Percentiles rank a stretch among this genome's conserved stretches.
Evolutionary conservation across 345 rosid species (phyloP).

Genomic region (Luvunga scandens): DNA sequence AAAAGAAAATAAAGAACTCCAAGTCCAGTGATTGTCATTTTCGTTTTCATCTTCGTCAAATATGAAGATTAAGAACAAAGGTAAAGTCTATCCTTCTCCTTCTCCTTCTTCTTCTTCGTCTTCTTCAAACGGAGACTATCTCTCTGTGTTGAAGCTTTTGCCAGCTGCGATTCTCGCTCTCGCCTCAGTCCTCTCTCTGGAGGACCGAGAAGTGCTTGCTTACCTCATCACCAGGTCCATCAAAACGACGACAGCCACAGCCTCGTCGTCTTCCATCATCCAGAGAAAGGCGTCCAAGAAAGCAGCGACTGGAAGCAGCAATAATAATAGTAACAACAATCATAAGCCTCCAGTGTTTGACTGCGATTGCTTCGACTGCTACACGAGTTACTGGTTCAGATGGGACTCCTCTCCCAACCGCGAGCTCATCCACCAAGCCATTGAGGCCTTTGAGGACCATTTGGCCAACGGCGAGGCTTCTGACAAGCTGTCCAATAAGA

Average conservation of each 20-base stretch:
- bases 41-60: background rate
- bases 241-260: slow-evolving; percentile 29
- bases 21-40: background rate
- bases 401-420: slow-evolving; percentile 93
- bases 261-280: slow-evolving; percentile 16
- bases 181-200: slow-evolving; percentile 55
- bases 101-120: slow-evolving; percentile 29
- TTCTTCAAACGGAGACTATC: slow-evolving; percentile 30
- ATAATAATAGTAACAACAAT: no score
- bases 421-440: slow-evolving; percentile 73
- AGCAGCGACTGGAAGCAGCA: background rate
- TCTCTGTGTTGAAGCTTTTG: slow-evolving; percentile 58
- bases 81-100: slow-evolving; percentile 79
- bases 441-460: slow-evolving; percentile 86
- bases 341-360: slow-evolving; percentile 54
- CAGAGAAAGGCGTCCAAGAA: slow-evolving; percentile 40
- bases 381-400: slow-evolving; percentile 76
- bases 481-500: slow-evolving; percentile 20
- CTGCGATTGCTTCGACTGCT: slow-evolving; percentile 90
- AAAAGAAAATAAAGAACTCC: background rate
- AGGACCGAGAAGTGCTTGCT: slow-evolving; percentile 88
- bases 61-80: slow-evolving; percentile 85
- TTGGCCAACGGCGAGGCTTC: slow-evolving; percentile 35
- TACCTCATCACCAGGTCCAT: slow-evolving; percentile 73
- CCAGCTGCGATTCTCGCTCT: slow-evolving; percentile 74